A percentile compares a stretch with the other conserved stretches of the same genome.
These are phyloP conservation scores for Zarea fungicola DNA, from an alignment of 2,329 filamentous ascomycete genomes.

Conservation along the genomic window DNA sequence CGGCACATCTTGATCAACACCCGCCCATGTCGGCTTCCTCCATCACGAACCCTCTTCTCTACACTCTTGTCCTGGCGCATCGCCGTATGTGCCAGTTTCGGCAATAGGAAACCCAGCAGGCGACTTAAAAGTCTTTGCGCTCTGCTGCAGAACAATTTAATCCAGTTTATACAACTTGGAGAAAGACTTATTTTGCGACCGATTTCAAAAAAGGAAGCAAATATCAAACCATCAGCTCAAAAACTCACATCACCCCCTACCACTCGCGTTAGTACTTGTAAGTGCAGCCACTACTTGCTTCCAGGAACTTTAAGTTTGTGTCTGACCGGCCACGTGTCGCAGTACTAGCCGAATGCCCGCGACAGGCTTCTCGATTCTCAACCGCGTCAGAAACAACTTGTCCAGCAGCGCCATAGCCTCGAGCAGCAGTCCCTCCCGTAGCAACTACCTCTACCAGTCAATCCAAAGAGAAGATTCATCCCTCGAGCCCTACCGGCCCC, in stretches of 20 bases:
- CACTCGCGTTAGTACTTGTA: background rate
- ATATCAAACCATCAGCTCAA: too few relatives aligned
- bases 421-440: background rate
- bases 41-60: conserved; percentile 12
- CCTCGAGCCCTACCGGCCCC: background rate
- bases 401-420: background rate
- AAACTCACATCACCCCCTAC: background rate
- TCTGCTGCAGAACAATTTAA: conserved; percentile 39
- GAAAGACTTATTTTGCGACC: conserved; percentile 2
- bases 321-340: background rate
- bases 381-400: background rate
- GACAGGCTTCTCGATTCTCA: background rate
- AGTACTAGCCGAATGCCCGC: conserved; percentile 4
- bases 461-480: background rate
- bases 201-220: background rate
- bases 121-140: conserved; percentile 64
- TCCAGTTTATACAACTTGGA: conserved; percentile 43
- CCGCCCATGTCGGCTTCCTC: conserved; percentile 16
- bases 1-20: background rate
- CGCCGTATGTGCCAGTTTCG: conserved; percentile 38
- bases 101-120: conserved; percentile 44
- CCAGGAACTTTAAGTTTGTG: too few relatives aligned
- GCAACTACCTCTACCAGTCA: conserved; percentile 5
- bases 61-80: conserved; percentile 28
- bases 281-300: too few relatives aligned